Evolutionary conservation across 139 green algal species (phyloP), one percentile per base, ranked within the genome.

Genomic region (Tetraselmis striata): DNA sequence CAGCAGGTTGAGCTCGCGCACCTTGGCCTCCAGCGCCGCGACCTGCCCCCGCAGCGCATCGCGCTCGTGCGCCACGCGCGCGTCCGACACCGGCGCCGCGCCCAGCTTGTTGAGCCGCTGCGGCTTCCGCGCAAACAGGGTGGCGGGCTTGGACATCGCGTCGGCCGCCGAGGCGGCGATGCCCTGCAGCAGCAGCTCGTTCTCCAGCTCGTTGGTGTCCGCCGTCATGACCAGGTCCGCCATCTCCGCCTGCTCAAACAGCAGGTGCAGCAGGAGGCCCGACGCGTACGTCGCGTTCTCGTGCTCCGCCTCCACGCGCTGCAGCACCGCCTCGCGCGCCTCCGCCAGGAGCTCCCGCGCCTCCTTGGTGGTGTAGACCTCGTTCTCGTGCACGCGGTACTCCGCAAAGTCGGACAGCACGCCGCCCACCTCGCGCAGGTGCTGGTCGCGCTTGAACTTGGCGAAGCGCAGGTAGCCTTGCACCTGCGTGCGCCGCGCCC

Each of bases 331-430:
- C 23, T 31, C 27, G 28, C 83, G 80, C 67, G 87, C 58, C 0
- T 88, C 82, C 2, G 59, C n/a, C 2, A 88, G 83, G 5, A 91
- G 59, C 1, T 31, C 32, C 0, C 2, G 25, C n/a, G 87, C 5
- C 29, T 91, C 87, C 31, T 84, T 74, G 77, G 80, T 87, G 29
- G 85, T 91, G 77, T 91, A 91, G 83, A 91, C 87, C 22, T 91
- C 83, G 80, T 89, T 77, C 79, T 0, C 29, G 79, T 59, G 77
- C 5, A 91, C 27, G 24, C 78, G 78, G 1, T 88, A 82, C 0
- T 80, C 29, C 28, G 86, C 84, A 74, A 89, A 91, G 79, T 91
- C 87, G 2, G 28, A 82, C 29, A 91, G 79, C 0, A 83, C 82
- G 0, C 67, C 25, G 0, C 84, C 28, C 27, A 84, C 83, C 31